Evolutionary conservation across 106 monocot genomes (phyloP).

Genomic region (Amphibolis antarctica): DNA sequence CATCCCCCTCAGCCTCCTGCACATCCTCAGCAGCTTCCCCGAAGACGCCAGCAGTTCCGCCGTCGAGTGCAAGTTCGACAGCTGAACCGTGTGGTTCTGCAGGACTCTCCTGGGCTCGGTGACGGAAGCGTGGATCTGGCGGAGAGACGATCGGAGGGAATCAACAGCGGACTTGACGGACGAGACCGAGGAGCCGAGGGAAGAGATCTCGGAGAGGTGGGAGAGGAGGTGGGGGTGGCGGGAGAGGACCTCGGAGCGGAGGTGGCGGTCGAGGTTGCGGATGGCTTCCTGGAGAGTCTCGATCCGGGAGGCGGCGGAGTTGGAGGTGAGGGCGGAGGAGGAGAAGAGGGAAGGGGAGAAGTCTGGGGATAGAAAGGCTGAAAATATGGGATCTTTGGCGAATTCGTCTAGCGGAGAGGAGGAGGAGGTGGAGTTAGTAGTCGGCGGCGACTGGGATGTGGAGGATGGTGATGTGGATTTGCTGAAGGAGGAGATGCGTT

Average conservation of each 20-base stretch:
- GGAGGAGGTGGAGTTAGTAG: not conserved
- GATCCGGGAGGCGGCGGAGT: conserved; percentile 67
- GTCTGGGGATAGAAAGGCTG: conserved; percentile 74
- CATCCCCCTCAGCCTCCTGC: conserved; percentile 34
- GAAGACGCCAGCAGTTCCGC: conserved; percentile 58
- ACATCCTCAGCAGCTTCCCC: conserved; percentile 48
- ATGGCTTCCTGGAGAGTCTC: conserved; percentile 73
- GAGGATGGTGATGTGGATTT: conserved; percentile 11
- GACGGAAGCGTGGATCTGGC: conserved; percentile 21
- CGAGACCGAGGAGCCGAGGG: conserved; percentile 52
- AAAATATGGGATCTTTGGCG: conserved; percentile 75
- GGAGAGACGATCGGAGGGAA: conserved; percentile 47
- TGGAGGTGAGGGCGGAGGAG: conserved; percentile 68
- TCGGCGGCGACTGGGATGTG: not conserved
- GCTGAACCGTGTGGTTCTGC: conserved; percentile 46
- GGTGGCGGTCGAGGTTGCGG: conserved; percentile 50
- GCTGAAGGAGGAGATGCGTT: conserved; percentile 41
- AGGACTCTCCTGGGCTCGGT: conserved; percentile 47
- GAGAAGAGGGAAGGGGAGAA: conserved; percentile 78
- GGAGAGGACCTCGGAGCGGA: conserved; percentile 65
- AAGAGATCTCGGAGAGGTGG: conserved; percentile 32
- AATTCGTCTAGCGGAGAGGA: conserved; percentile 53
- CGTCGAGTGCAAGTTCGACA: conserved; percentile 53
- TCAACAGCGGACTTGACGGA: conserved; percentile 36
- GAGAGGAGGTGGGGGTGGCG: conserved; percentile 59